These are phyloP conservation scores for Multifurca ochricompacta DNA, from an alignment of 768 basidiomycete species.

Conservation along the genomic window DNA sequence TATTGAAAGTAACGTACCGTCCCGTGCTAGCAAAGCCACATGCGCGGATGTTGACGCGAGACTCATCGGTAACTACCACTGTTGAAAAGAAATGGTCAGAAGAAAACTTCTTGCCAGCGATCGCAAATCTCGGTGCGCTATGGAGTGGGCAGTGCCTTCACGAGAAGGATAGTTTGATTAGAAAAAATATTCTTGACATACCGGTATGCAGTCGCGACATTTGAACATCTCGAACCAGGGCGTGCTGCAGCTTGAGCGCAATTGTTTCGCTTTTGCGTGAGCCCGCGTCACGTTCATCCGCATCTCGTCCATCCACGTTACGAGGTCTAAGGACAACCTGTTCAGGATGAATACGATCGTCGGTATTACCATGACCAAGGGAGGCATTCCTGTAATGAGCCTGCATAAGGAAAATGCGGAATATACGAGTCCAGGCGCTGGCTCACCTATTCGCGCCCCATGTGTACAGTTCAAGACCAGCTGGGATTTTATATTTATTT, in stretches of 20 bases:
- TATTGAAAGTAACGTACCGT: slow-evolving; percentile 40
- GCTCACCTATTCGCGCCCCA: slow-evolving; percentile 69
- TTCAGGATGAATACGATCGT: slow-evolving; percentile 76
- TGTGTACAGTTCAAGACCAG: slow-evolving; percentile 58
- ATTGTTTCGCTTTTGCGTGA: too few relatives aligned
- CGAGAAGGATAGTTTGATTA: background rate
- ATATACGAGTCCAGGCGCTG: background rate
- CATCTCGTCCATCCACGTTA: slow-evolving; percentile 5
- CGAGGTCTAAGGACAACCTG: slow-evolving; percentile 44
- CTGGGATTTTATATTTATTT: background rate
- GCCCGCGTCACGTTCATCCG: slow-evolving; percentile 19
- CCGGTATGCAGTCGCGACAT: slow-evolving; percentile 93
- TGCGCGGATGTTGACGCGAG: slow-evolving; percentile 61
- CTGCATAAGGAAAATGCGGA: background rate
- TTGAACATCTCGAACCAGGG: slow-evolving; percentile 54
- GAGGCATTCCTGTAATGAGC: slow-evolving; percentile 59
- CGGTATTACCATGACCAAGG: slow-evolving; percentile 74
- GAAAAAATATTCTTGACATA: slow-evolving; percentile 23
- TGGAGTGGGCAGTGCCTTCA: background rate
- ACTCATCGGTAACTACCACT: slow-evolving; percentile 67
- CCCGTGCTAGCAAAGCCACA: slow-evolving; percentile 91
- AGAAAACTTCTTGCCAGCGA: background rate
- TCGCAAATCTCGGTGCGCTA: background rate
- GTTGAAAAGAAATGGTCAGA: background rate
- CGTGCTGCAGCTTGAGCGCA: slow-evolving; percentile 49